phyloP scores from a whole-genome alignment of 179 eudicot genomes.

The Gypsophila paniculata region DNA sequence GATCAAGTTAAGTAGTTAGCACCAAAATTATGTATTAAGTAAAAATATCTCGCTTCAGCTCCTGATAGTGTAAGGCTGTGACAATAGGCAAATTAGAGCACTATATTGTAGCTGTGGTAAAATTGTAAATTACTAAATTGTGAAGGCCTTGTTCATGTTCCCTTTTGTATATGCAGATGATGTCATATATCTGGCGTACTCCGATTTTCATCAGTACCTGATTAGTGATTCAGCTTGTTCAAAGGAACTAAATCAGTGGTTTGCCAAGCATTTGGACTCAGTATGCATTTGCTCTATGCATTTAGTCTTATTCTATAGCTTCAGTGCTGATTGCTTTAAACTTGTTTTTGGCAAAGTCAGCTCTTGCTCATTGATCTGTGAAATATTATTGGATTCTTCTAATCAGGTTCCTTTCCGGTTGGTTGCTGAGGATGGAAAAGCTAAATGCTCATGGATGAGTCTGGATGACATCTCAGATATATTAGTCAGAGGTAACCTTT shows the following conservation, averaged over 20 bases:
- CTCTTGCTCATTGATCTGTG: neutral
- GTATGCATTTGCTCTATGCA: constrained; percentile 36
- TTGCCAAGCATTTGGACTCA: constrained; percentile 88
- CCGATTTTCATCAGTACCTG: constrained; percentile 83
- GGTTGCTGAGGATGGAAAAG: constrained; percentile 96
- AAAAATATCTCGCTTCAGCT: neutral
- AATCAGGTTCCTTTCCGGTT: constrained; percentile 82
- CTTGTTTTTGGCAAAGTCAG: neutral
- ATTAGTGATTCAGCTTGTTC: constrained; percentile 70
- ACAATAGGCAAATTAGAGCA: neutral
- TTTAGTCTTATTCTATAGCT: constrained; percentile 1
- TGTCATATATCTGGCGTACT: constrained; percentile 82
- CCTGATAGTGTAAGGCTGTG: neutral
- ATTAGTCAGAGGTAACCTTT: constrained; percentile 56
- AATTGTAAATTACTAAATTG: neutral
- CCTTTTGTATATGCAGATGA: constrained; percentile 54
- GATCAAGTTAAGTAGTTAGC: neutral
- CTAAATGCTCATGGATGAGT: constrained; percentile 87
- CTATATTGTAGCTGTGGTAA: constrained; percentile 4
- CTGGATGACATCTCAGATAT: constrained; percentile 75
- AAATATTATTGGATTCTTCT: constrained; percentile 20
- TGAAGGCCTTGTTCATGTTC: constrained; percentile 15
- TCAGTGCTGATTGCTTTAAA: neutral
- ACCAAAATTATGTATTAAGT: neutral
- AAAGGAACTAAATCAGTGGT: constrained; percentile 93